Evolutionary conservation across 495 filamentous ascomycete genomes (phyloP), one percentile per base, ranked within the genome.

Genomic region (Venustampulla echinocandica): DNA sequence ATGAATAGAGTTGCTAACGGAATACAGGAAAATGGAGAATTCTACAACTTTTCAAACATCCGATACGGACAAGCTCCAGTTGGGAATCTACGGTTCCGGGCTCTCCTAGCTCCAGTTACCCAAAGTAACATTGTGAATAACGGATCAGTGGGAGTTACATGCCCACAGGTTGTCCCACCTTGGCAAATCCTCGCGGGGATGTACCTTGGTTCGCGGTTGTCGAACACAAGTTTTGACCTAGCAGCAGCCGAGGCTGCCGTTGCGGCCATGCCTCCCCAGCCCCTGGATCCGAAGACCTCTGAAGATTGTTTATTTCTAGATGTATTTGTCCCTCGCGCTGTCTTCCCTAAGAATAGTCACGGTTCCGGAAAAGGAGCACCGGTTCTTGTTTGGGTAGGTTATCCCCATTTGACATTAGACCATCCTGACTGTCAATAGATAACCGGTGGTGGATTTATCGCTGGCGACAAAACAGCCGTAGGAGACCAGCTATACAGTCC

Each of bases 41-140:
- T 33, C 51, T 80, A 78, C 50, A 78, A 74, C 47, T 81, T 80
- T 61, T 67, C 61, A 24, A 79, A 80, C 42, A 79, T 82, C 52
- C 70, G 75, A 22, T 82, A 75, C 58, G 76, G 71, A 5, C 69
- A 69, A 14, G 72, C 76, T 9, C 78, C 78, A 10, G 21, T 71
- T 7, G 74, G 71, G 11, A 56, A 73, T 34, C 56, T 75, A 3
- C 64, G 77, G 11, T 80, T 77, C 51, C 57, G 59, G 15, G 65
- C 70, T 7, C 75, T 76, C 0, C 33, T 61, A 3, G 15, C 45
- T 17, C 62, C 65, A 40, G 27, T 7, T 7, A n/a, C 7, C 27
- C 27, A n/a, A 7, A 30, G n/a, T n/a, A 30, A 7, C 27, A 30
- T n/a, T 7, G n/a, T 30, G n/a, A 30, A 30, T 30, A n/a, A 30